Evolutionary conservation across 2,329 filamentous ascomycete genomes (phyloP).

Genomic region (Penicillium olsonii): DNA sequence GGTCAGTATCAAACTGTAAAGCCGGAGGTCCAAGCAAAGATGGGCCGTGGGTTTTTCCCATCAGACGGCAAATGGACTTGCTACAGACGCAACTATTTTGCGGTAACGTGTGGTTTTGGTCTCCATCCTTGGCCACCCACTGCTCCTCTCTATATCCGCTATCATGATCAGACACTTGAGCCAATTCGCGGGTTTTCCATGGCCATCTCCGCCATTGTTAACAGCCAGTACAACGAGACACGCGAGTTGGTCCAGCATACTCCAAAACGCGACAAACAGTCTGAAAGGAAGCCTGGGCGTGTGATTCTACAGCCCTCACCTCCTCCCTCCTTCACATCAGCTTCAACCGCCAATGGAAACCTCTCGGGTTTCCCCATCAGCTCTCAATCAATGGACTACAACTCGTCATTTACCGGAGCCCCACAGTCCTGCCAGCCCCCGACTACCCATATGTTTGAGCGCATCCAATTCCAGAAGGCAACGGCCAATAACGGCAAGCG

Average conservation of each 20-base stretch:
- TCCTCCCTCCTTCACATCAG: slow-evolving; percentile 47
- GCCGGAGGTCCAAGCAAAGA: slow-evolving; percentile 73
- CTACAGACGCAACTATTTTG: slow-evolving; percentile 89
- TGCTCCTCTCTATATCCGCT: slow-evolving; percentile 60
- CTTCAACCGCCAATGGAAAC: slow-evolving; percentile 21
- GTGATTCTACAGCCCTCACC: slow-evolving; percentile 68
- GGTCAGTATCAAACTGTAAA: slow-evolving; percentile 54
- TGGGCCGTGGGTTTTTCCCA: slow-evolving; percentile 87
- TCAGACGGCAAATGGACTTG: slow-evolving; percentile 86
- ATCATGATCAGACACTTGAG: slow-evolving; percentile 47
- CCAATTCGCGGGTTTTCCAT: slow-evolving; percentile 76
- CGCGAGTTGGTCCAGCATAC: slow-evolving; percentile 90
- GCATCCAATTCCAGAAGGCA: slow-evolving; percentile 92
- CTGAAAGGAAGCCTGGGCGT: slow-evolving; percentile 71
- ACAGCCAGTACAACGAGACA: slow-evolving; percentile 70
- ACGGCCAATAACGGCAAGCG: slow-evolving; percentile 93
- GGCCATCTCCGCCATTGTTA: slow-evolving; percentile 79
- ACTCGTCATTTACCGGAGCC: slow-evolving; percentile 30
- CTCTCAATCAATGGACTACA: slow-evolving; percentile 37
- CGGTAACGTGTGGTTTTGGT: slow-evolving; percentile 76
- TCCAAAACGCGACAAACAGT: slow-evolving; percentile 86
- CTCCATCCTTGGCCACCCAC: slow-evolving; percentile 62
- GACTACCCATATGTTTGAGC: slow-evolving; percentile 70
- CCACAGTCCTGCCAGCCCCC: slow-evolving; percentile 39
- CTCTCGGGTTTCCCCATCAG: slow-evolving; percentile 27